Evolutionary conservation across 1,284 basidiomycete species (phyloP).

Genomic region (Rhizopogon parksii): DNA sequence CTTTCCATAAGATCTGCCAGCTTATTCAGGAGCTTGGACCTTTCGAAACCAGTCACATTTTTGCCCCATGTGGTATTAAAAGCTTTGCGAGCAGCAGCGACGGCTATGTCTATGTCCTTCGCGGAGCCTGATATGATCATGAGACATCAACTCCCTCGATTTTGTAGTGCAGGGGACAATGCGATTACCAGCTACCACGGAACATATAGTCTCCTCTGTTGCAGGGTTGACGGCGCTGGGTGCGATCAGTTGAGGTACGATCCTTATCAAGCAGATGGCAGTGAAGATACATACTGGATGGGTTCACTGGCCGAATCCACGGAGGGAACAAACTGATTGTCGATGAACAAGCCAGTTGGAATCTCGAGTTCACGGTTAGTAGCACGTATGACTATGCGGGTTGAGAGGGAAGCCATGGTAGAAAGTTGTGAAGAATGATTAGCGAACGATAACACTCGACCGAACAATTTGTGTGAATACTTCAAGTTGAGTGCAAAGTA

Average conservation of each 20-base stretch:
- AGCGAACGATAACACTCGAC: background rate
- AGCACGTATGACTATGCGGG: conserved; percentile 32
- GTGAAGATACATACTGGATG: conserved; percentile 41
- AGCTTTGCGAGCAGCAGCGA: conserved; percentile 76
- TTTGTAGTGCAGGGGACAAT: background rate
- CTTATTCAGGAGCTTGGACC: conserved; percentile 74
- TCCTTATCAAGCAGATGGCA: conserved; percentile 5
- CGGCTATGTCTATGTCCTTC: conserved; percentile 79
- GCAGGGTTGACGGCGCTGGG: conserved; percentile 63
- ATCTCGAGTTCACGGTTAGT: conserved; percentile 51
- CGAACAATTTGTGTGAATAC: background rate
- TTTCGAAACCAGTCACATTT: conserved; percentile 76
- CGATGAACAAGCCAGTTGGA: conserved; percentile 85
- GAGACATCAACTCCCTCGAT: background rate
- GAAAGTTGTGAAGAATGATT: background rate
- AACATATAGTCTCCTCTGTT: conserved; percentile 65
- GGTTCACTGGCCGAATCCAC: conserved; percentile 48
- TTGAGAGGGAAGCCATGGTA: conserved; percentile 35
- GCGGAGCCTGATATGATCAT: conserved; percentile 43
- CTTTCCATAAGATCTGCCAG: conserved; percentile 91
- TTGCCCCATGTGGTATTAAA: conserved; percentile 89
- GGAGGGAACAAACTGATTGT: conserved; percentile 77
- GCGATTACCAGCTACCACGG: conserved; percentile 55
- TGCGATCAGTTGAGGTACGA: conserved; percentile 9
- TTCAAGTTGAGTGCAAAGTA: background rate